Evolutionary conservation across 1,284 basidiomycete genomes (phyloP), one percentile per base, ranked within the genome.

Genomic region (Tremellales sp.): DNA sequence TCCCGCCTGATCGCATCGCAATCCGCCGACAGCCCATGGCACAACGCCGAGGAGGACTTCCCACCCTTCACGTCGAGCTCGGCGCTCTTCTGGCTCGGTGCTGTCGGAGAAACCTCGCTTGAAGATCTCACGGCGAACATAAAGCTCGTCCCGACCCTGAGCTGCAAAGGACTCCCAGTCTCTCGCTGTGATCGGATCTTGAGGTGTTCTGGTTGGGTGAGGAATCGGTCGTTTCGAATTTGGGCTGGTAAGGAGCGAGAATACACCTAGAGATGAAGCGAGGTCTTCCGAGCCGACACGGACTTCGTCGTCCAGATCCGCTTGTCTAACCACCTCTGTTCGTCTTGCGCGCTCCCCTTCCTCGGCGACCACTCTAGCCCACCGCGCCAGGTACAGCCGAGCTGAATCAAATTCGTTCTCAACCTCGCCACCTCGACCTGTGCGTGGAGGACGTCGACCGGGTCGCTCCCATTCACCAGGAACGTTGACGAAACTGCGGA

Each of bases 281-380:
- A 89, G 83, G 62, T 87, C 84, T 41, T 64, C 65, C 46, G 53
- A 40, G 17, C 50, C 31, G 21, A 42, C 33, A 4, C 50, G 45
- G 19, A 56, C 45, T 7, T 48, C 51, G 13, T 54, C 49, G 7
- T 46, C 37, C 3, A 51, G 23, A 3, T 58, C 61, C 2, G 70
- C 72, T 22, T 61, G 60, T 2, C 58, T 48, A 1, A 68, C 70
- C 13, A 76, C 82, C 70, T 96, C 90, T 44, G 81, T 79, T 53
- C 83, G 77, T 27, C 91, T 80, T 7, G 89, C 84, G 11, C 87
- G 80, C 68, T 97, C 92, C 6, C 92, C 92, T 68, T 96, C 92
- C 72, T 96, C 92, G 1, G 92, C 94, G 0, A 98, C 94, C 41
- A 77, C 74, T 22, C 92, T 79, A 0, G 96, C 94, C 96, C 96